phyloP scores from a whole-genome alignment of 1,284 basidiomycete species.

The Cryptococcus wingfieldii region DNA sequence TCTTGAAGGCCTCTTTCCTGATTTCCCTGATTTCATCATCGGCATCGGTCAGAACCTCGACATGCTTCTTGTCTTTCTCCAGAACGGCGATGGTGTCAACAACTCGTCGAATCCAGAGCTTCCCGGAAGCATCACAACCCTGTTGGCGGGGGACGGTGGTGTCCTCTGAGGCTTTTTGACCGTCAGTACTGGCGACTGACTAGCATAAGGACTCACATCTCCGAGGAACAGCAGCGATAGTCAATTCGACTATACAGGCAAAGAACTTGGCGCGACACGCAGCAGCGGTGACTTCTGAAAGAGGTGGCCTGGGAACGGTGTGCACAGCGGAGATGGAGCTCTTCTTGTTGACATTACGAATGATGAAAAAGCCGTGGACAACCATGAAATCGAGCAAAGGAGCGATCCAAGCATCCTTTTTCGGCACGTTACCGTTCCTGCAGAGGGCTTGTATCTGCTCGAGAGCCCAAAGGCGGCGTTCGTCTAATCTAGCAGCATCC shows the following conservation, averaged over 20 bases:
- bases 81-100: conserved; percentile 58
- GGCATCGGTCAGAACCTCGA: conserved; percentile 56
- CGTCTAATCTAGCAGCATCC: conserved; percentile 38
- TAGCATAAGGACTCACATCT: conserved; percentile 50
- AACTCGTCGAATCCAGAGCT: conserved; percentile 73
- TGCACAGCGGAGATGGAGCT: conserved; percentile 59
- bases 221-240: conserved; percentile 55
- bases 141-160: conserved; percentile 57
- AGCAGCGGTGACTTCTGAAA: conserved; percentile 66
- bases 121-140: conserved; percentile 65
- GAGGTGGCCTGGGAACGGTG: conserved; percentile 60
- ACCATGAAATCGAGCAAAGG: conserved; percentile 74
- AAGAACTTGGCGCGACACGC: conserved; percentile 68
- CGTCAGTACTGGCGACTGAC: conserved; percentile 21
- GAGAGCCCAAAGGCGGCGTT: conserved; percentile 67
- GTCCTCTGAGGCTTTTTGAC: conserved; percentile 10
- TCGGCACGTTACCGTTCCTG: conserved; percentile 74
- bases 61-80: conserved; percentile 68
- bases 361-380: conserved; percentile 73
- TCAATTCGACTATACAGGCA: conserved; percentile 70
- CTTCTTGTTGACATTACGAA: conserved; percentile 69
- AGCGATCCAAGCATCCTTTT: conserved; percentile 71
- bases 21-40: conserved; percentile 59
- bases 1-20: conserved; percentile 53
- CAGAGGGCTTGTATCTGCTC: conserved; percentile 79